These are phyloP conservation scores for Noccaea caerulescens DNA, from an alignment of 345 rosid genomes.

Conservation along the genomic window DNA sequence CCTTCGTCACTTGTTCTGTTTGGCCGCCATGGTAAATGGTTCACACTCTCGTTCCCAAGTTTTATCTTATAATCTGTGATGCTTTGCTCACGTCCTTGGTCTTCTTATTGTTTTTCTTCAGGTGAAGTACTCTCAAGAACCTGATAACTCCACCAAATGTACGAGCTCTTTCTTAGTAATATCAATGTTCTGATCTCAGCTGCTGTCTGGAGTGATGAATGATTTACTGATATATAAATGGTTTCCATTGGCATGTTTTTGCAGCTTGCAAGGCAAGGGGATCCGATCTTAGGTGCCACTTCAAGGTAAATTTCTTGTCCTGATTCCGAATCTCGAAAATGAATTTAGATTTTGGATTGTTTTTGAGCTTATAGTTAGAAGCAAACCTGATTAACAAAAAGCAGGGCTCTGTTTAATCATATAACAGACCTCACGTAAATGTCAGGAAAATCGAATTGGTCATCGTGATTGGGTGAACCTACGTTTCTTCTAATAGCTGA, in stretches of 20 bases:
- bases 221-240: not conserved
- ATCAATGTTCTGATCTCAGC: no score
- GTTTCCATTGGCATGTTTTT: conserved; percentile 8
- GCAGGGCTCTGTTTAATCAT: conserved; percentile 57
- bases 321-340: not conserved
- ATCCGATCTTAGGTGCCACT: conserved; percentile 89
- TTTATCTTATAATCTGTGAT: not conserved
- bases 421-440: conserved; percentile 59
- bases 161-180: not conserved
- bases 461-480: conserved; percentile 71
- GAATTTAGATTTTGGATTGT: not conserved
- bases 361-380: not conserved
- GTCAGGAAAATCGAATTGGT: conserved; percentile 57
- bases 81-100: not conserved
- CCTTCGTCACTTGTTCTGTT: not conserved
- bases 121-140: conserved; percentile 98
- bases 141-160: conserved; percentile 94
- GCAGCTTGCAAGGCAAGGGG: conserved; percentile 98
- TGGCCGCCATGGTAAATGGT: conserved; percentile 36
- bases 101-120: conserved; percentile 14
- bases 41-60: not conserved
- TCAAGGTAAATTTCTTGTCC: conserved; percentile 60
- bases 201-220: not conserved
- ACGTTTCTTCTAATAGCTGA: conserved; percentile 46
- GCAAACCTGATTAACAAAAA: conserved; percentile 62